Percentiles rank a stretch among this genome's conserved stretches.
Conservation (phyloP, 208 protist genomes). For the Trichomonas gallinae region DNA sequence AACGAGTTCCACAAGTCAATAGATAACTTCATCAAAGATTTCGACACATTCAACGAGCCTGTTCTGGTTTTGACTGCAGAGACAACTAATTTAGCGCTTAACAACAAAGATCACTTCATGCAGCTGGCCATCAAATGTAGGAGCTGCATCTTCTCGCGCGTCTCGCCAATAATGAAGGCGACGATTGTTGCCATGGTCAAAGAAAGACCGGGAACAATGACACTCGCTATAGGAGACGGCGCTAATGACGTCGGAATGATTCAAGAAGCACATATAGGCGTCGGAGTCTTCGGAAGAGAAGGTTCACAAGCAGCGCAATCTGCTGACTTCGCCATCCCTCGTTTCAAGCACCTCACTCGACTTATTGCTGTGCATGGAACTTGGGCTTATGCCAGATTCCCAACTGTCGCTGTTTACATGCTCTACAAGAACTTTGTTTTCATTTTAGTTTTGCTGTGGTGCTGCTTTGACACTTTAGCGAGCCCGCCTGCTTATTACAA, state of each 20-base stretch:
- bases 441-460: slow-evolving; percentile 21
- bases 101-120: slow-evolving; percentile 27
- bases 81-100: background rate
- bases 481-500: background rate
- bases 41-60: background rate
- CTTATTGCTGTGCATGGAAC: slow-evolving; percentile 62
- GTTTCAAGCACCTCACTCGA: slow-evolving; percentile 43
- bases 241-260: slow-evolving; percentile 95
- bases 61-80: slow-evolving; percentile 24
- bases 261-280: slow-evolving; percentile 69
- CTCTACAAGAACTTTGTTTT: slow-evolving; percentile 33
- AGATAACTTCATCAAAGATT: background rate
- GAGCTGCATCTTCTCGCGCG: background rate
- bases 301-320: slow-evolving; percentile 86
- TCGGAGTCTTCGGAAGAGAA: slow-evolving; percentile 77
- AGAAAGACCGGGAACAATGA: slow-evolving; percentile 35
- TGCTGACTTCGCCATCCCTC: slow-evolving; percentile 85
- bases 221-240: slow-evolving; percentile 83
- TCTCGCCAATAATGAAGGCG: background rate
- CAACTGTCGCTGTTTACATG: slow-evolving; percentile 24
- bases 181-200: slow-evolving; percentile 62
- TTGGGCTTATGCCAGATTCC: slow-evolving; percentile 49
- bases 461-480: background rate
- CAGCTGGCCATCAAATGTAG: background rate
- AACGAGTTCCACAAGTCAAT: background rate